Conservation (phyloP, 306 rosid species). For the Pyrus communis region DNA sequence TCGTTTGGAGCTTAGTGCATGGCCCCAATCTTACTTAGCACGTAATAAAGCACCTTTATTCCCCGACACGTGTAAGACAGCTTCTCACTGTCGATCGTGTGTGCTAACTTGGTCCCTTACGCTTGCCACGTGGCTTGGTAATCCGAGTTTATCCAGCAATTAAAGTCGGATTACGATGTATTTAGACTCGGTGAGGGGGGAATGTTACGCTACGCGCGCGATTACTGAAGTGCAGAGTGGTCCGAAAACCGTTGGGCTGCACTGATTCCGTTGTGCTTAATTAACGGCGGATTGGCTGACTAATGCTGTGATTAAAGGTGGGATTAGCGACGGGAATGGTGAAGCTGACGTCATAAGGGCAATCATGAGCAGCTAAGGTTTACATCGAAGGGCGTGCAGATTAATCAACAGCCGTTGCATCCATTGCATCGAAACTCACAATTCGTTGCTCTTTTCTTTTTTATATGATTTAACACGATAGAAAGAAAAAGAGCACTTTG, state of each 20-base stretch:
- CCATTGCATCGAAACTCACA: slow-evolving; percentile 43
- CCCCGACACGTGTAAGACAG: slow-evolving; percentile 27
- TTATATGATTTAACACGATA: too few relatives aligned
- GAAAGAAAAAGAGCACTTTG: too few relatives aligned
- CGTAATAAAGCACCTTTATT: slow-evolving; percentile 2
- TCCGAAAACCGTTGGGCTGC: slow-evolving; percentile 9
- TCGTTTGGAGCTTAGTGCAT: slow-evolving; percentile 6
- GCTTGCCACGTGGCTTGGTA: slow-evolving; percentile 7
- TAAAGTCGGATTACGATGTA: slow-evolving; percentile 14
- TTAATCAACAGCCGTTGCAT: slow-evolving; percentile 12
- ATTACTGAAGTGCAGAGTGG: too few relatives aligned
- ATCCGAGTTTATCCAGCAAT: background rate
- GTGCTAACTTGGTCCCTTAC: background rate
- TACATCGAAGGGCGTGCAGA: slow-evolving; percentile 36
- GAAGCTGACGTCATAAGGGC: slow-evolving; percentile 21
- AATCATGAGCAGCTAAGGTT: slow-evolving; percentile 41
- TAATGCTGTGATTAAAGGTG: background rate
- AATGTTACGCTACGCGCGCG: too few relatives aligned
- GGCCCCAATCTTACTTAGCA: slow-evolving; percentile 35
- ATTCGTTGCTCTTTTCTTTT: background rate
- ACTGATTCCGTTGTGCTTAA: slow-evolving; percentile 27
- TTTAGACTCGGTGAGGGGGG: too few relatives aligned
- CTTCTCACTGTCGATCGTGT: slow-evolving; percentile 7
- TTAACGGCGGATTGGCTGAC: background rate
- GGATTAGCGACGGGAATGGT: background rate